Percentiles rank a stretch among this genome's conserved stretches.
phyloP scores from a whole-genome alignment of 2,329 filamentous ascomycete species.

The Sporothrix humicola region DNA sequence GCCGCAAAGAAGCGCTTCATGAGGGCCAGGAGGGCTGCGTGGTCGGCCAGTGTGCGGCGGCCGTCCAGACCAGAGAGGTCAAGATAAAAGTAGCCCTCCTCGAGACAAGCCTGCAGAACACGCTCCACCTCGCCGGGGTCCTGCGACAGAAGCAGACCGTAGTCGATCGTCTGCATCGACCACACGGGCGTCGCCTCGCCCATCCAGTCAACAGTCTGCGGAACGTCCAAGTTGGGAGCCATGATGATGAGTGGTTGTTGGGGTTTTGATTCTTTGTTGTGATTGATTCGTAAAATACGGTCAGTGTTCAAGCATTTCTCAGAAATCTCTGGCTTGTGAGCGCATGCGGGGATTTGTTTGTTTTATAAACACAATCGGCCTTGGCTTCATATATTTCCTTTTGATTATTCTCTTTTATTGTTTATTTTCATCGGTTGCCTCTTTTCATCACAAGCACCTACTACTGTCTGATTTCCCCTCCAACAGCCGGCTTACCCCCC shows the following conservation, averaged over 20 bases:
- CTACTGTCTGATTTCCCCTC: not conserved
- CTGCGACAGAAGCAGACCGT: constrained; percentile 58
- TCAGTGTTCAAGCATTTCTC: not conserved
- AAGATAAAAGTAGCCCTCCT: constrained; percentile 62
- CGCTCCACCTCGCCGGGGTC: constrained; percentile 60
- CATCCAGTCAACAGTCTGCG: constrained; percentile 56
- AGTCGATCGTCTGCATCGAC: constrained; percentile 59
- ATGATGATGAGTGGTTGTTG: not conserved
- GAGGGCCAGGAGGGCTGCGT: constrained; percentile 57
- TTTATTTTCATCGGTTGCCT: not conserved
- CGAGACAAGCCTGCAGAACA: constrained; percentile 55
- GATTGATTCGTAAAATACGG: not conserved
- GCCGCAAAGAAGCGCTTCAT: constrained; percentile 63
- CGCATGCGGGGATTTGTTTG: too few species aligned
- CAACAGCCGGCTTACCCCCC: constrained; percentile 9
- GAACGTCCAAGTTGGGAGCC: constrained; percentile 43
- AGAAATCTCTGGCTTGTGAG: too few species aligned
- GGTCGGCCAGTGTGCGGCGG: constrained; percentile 58
- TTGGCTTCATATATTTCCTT: not conserved
- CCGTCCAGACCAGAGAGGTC: constrained; percentile 60
- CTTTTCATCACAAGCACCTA: not conserved
- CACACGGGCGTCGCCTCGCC: constrained; percentile 58
- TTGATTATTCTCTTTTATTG: not conserved
- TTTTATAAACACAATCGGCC: not conserved
- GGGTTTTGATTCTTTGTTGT: not conserved